phyloP scores from a whole-genome alignment of 2,329 filamentous ascomycete genomes.

The Trichoderma pleuroti region DNA sequence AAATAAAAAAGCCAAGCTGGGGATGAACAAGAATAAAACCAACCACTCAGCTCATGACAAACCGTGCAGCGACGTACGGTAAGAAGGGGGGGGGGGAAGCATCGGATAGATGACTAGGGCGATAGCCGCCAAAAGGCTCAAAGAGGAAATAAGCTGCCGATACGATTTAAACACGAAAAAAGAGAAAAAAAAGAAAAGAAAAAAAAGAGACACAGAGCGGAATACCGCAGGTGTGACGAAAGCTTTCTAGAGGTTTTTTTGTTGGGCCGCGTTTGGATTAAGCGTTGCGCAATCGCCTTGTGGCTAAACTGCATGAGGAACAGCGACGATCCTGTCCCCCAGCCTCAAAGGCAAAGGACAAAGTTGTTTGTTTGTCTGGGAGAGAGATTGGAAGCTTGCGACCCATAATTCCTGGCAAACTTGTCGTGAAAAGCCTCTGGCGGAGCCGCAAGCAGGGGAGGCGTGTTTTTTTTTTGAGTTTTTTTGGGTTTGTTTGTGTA shows the following conservation, averaged over 20 bases:
- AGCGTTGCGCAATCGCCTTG: background rate
- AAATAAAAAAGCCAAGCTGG: background rate
- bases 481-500: background rate
- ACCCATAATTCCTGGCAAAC: background rate
- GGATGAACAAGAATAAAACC: background rate
- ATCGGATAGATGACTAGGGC: background rate
- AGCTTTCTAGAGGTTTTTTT: background rate
- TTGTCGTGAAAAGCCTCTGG: background rate
- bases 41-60: background rate
- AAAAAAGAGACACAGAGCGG: background rate
- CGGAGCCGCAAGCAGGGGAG: background rate
- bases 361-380: background rate
- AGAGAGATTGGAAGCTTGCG: background rate
- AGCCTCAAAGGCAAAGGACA: background rate
- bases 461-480: background rate
- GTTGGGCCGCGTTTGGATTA: background rate
- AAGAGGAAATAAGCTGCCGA: background rate
- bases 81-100: background rate
- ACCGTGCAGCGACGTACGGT: background rate
- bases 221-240: background rate
- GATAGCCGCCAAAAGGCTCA: background rate
- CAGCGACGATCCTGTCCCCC: background rate
- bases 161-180: background rate
- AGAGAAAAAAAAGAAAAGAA: background rate
- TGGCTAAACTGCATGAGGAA: background rate